Evolutionary conservation across 139 green algal species (phyloP).

Genomic region (Tetraselmis chui): DNA sequence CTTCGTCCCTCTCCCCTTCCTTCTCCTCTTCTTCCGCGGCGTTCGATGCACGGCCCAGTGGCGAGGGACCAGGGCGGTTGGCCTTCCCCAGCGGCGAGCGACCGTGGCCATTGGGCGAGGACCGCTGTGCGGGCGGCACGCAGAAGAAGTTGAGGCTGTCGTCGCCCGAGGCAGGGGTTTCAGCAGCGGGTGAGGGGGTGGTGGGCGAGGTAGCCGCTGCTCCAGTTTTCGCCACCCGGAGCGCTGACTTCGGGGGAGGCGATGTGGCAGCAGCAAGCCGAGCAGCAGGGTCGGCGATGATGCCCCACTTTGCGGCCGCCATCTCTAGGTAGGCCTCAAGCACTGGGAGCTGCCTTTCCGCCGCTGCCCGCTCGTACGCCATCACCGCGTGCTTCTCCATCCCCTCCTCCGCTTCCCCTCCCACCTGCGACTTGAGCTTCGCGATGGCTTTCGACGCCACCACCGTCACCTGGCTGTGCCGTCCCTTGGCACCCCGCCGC

Average conservation of each 20-base stretch:
- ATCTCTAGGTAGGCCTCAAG: background rate
- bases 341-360: background rate
- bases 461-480: background rate
- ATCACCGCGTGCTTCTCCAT: background rate
- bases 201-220: background rate
- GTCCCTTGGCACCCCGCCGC: background rate
- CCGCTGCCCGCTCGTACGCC: background rate
- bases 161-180: background rate
- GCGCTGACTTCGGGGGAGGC: too few species aligned
- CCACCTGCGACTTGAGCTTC: background rate
- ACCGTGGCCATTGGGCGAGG: too few species aligned
- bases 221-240: too few species aligned
- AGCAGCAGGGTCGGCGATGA: background rate
- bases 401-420: too few species aligned
- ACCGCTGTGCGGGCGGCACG: background rate
- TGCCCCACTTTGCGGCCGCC: background rate
- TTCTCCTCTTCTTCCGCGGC: too few species aligned
- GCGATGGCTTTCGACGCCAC: background rate
- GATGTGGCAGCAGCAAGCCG: background rate
- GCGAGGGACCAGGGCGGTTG: background rate
- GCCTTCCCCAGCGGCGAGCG: too few species aligned
- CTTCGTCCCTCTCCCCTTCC: background rate
- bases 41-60: too few species aligned
- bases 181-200: background rate
- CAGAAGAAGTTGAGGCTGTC: background rate